These are phyloP conservation scores for Durotheca rogersii DNA, from an alignment of 495 filamentous ascomycete species.

Conservation along the genomic window DNA sequence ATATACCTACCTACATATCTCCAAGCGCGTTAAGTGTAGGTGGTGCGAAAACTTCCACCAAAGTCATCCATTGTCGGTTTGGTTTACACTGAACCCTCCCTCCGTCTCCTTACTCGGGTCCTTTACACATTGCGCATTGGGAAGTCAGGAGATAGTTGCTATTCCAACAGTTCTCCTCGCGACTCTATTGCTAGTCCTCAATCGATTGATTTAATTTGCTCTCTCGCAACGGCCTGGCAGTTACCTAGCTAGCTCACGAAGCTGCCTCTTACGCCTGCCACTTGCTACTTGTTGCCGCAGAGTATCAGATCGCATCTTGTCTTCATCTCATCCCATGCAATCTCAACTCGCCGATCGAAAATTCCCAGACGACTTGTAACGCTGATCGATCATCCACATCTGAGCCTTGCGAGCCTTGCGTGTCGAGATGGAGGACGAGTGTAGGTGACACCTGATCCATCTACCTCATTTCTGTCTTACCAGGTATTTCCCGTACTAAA, in stretches of 20 bases:
- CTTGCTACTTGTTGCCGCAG: background rate
- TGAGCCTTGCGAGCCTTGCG: background rate
- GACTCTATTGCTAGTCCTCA: too few species aligned
- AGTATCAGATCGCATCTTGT: background rate
- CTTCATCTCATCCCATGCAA: background rate
- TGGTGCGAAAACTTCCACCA: background rate
- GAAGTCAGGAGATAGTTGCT: too few species aligned
- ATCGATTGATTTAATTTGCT: too few species aligned
- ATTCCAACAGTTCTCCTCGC: too few species aligned
- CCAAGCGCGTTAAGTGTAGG: conserved; percentile 20
- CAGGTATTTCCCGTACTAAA: conserved; percentile 14
- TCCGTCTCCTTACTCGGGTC: too few species aligned
- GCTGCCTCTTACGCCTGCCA: background rate
- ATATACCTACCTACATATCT: too few species aligned
- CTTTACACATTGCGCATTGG: too few species aligned
- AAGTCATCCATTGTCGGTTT: too few species aligned
- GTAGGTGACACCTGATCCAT: conserved; percentile 37
- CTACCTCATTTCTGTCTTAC: background rate
- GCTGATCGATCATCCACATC: background rate
- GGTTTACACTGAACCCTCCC: too few species aligned
- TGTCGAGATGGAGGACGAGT: conserved; percentile 48
- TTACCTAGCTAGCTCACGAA: too few species aligned
- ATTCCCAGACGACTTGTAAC: too few species aligned
- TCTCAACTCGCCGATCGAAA: background rate
- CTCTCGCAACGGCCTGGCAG: too few species aligned